Evolutionary conservation across 164 flowering plant species (phyloP).

Genomic region (Stephania cephalantha): DNA sequence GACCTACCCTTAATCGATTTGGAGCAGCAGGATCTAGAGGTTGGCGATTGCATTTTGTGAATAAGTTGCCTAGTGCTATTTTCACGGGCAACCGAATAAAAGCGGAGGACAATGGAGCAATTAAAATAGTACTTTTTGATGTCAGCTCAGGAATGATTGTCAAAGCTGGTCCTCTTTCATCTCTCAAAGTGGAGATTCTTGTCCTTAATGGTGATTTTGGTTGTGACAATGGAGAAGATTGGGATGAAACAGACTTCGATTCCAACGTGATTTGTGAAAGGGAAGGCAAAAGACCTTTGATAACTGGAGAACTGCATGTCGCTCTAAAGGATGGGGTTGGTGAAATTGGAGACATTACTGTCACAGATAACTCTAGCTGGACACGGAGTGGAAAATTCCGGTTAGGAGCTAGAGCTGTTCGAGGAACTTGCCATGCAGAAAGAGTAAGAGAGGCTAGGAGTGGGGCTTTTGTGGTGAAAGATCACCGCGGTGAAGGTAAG

Average conservation of each 20-base stretch:
- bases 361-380: slow-evolving; percentile 74
- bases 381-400: slow-evolving; percentile 39
- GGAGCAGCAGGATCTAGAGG: slow-evolving; percentile 29
- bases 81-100: slow-evolving; percentile 39
- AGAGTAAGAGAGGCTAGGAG: slow-evolving; percentile 48
- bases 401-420: slow-evolving; percentile 39
- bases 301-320: slow-evolving; percentile 34
- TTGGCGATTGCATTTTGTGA: slow-evolving; percentile 33
- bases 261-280: slow-evolving; percentile 34
- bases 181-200: slow-evolving; percentile 39
- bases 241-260: slow-evolving; percentile 37
- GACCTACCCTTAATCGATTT: slow-evolving; percentile 21
- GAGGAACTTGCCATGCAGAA: slow-evolving; percentile 16
- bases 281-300: slow-evolving; percentile 52
- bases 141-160: slow-evolving; percentile 20
- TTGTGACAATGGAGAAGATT: slow-evolving; percentile 31
- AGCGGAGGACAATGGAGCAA: slow-evolving; percentile 25
- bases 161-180: slow-evolving; percentile 35
- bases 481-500: slow-evolving; percentile 66
- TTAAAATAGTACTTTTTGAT: slow-evolving; percentile 35
- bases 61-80: slow-evolving; percentile 28
- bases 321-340: slow-evolving; percentile 39
- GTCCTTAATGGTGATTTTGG: slow-evolving; percentile 50
- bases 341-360: slow-evolving; percentile 23
- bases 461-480: slow-evolving; percentile 55